These are phyloP conservation scores for Haplosporangium gracile DNA, from an alignment of 192 early-diverging fungal species.

Conservation along the genomic window DNA sequence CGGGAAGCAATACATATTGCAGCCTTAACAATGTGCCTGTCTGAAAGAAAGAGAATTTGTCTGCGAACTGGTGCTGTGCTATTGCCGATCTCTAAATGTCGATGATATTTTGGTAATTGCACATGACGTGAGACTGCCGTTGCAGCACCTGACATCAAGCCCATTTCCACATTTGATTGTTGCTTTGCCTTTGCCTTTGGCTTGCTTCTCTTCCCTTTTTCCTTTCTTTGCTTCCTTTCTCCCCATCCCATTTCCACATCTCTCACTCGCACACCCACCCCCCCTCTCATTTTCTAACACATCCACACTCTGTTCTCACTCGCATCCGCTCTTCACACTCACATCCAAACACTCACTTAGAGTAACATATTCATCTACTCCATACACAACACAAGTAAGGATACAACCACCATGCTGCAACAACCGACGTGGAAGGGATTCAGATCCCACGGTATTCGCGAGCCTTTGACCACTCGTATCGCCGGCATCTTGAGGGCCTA, in stretches of 20 bases:
- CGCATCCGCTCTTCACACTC: background rate
- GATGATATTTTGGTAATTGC: no score
- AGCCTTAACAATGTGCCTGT: no score
- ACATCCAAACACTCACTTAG: background rate
- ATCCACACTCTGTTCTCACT: background rate
- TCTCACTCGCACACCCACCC: background rate
- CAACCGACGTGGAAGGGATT: background rate
- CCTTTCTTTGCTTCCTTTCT: background rate
- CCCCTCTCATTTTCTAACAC: background rate
- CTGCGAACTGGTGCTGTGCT: no score
- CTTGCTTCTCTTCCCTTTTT: background rate
- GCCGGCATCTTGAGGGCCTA: constrained; percentile 42
- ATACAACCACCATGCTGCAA: background rate
- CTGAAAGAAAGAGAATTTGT: no score
- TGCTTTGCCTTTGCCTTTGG: background rate
- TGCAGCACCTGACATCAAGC: no score
- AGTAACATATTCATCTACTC: background rate
- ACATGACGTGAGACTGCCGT: no score
- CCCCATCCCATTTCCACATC: background rate
- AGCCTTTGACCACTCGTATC: constrained; percentile 33
- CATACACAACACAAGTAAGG: background rate
- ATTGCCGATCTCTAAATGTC: no score
- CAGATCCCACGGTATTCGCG: constrained; percentile 13
- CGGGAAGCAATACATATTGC: no score
- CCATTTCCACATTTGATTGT: background rate